A percentile compares a stretch with the other conserved stretches of the same genome.
phyloP scores from a whole-genome alignment of 2,329 filamentous ascomycete genomes.

The Fragosphaeria purpurea region DNA sequence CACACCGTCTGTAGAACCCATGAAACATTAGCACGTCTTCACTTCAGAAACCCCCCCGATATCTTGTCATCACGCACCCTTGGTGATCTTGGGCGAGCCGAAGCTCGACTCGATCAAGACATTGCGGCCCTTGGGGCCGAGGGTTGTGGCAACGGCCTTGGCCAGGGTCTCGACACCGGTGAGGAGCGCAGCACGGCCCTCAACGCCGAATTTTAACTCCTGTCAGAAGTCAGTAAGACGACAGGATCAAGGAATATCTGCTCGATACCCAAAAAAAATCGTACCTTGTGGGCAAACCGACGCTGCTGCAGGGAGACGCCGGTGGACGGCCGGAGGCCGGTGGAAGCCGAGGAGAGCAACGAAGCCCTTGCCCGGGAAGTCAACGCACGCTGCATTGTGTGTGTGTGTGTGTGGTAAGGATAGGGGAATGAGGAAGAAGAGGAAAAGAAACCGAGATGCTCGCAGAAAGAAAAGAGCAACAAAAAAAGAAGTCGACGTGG shows the following conservation, averaged over 20 bases:
- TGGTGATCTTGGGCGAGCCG: slow-evolving; percentile 98
- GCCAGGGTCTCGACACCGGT: slow-evolving; percentile 94
- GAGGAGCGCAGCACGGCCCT: slow-evolving; percentile 79
- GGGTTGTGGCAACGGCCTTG: slow-evolving; percentile 88
- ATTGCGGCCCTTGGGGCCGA: slow-evolving; percentile 97
- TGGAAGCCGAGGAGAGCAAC: slow-evolving; percentile 53
- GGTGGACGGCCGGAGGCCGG: slow-evolving; percentile 53
- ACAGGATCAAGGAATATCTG: too few relatives aligned
- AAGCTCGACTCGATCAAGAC: slow-evolving; percentile 98
- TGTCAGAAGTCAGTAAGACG: slow-evolving; percentile 26
- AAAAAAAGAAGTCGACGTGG: slow-evolving; percentile 5
- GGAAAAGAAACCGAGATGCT: background rate
- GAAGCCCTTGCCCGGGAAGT: slow-evolving; percentile 71
- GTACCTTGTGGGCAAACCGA: slow-evolving; percentile 94
- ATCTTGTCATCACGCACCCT: slow-evolving; percentile 52
- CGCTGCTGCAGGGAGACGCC: slow-evolving; percentile 69
- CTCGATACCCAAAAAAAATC: slow-evolving; percentile 14
- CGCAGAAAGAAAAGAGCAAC: background rate
- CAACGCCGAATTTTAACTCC: slow-evolving; percentile 98
- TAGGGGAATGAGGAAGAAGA: background rate
- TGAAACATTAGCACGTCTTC: slow-evolving; percentile 1
- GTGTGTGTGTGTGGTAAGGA: slow-evolving; percentile 15
- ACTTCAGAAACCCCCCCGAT: too few relatives aligned
- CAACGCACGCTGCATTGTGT: slow-evolving; percentile 91
- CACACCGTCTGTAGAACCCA: slow-evolving; percentile 57